Conservation (phyloP, 176 grass and related monocot genomes). For the Oryza meridionalis region DNA sequence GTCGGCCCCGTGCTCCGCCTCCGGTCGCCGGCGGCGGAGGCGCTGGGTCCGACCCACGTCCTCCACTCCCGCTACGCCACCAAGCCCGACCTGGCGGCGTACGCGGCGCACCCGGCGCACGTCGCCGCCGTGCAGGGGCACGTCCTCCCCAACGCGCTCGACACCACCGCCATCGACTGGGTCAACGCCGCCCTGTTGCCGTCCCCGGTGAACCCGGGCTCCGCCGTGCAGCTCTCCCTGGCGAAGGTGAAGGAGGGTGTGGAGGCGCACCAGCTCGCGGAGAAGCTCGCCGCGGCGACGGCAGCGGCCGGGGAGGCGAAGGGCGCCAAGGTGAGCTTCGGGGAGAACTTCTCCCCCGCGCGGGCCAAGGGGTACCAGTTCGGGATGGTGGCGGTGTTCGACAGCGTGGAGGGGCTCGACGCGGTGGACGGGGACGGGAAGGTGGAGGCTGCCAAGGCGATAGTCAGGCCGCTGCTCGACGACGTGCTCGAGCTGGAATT, state of each 20-base stretch:
- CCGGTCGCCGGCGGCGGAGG: constrained; percentile 71
- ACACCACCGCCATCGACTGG: constrained; percentile 82
- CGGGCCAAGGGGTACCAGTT: constrained; percentile 87
- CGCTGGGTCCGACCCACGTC: constrained; percentile 70
- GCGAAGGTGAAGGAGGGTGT: constrained; percentile 66
- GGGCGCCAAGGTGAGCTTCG: constrained; percentile 64
- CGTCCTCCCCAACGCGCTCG: constrained; percentile 69
- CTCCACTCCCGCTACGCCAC: constrained; percentile 82
- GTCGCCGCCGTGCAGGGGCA: constrained; percentile 69
- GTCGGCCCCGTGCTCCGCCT: constrained; percentile 69
- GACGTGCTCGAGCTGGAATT: constrained; percentile 80
- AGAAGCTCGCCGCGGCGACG: constrained; percentile 46
- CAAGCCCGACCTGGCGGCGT: constrained; percentile 75
- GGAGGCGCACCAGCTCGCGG: constrained; percentile 41
- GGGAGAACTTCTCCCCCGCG: constrained; percentile 87
- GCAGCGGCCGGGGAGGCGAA: constrained; percentile 37
- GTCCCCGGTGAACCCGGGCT: constrained; percentile 46
- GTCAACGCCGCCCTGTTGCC: constrained; percentile 48
- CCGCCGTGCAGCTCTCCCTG: constrained; percentile 71
- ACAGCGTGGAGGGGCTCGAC: constrained; percentile 63
- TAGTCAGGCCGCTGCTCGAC: constrained; percentile 66
- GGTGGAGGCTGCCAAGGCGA: constrained; percentile 69
- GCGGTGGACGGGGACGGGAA: constrained; percentile 62
- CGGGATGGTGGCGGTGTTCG: constrained; percentile 76
- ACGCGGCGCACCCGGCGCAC: constrained; percentile 71